These are phyloP conservation scores for Mortierella claussenii DNA, from an alignment of 192 early-diverging fungal species.

Conservation along the genomic window DNA sequence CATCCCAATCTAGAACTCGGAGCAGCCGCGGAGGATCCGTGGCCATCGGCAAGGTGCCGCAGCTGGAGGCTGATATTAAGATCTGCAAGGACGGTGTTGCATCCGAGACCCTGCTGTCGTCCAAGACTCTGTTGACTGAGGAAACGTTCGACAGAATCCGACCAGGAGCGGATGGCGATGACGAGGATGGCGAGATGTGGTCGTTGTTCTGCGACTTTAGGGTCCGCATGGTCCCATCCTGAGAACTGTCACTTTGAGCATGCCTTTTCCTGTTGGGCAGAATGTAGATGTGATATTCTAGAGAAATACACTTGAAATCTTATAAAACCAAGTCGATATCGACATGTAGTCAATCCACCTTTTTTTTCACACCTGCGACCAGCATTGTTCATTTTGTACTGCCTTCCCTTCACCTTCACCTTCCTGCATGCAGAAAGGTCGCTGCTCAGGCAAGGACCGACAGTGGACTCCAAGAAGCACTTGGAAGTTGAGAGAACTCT, in stretches of 20 bases:
- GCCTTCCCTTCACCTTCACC: too few species aligned
- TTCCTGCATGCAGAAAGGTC: too few species aligned
- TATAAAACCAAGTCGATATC: too few species aligned
- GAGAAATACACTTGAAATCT: background rate
- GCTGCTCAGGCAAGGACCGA: too few species aligned
- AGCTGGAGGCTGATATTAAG: slow-evolving; percentile 31
- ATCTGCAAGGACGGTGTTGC: slow-evolving; percentile 20
- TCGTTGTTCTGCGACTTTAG: slow-evolving; percentile 26
- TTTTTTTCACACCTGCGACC: too few species aligned
- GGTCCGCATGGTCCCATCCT: slow-evolving; percentile 42
- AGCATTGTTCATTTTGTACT: too few species aligned
- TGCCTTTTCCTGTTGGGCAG: too few species aligned
- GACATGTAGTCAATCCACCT: too few species aligned
- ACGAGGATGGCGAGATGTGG: slow-evolving; percentile 18
- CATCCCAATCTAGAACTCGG: background rate
- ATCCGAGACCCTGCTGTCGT: slow-evolving; percentile 25
- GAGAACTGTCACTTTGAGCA: too few species aligned
- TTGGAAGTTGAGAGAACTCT: too few species aligned
- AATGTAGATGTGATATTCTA: background rate
- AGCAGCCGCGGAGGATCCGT: background rate
- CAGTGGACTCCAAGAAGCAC: too few species aligned
- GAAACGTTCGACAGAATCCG: slow-evolving; percentile 25
- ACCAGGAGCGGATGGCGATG: background rate
- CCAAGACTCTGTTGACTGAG: slow-evolving; percentile 30
- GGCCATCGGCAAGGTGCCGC: slow-evolving; percentile 5